These are phyloP conservation scores for Alnus glutinosa DNA, from an alignment of 306 rosid genomes.

Conservation along the genomic window DNA sequence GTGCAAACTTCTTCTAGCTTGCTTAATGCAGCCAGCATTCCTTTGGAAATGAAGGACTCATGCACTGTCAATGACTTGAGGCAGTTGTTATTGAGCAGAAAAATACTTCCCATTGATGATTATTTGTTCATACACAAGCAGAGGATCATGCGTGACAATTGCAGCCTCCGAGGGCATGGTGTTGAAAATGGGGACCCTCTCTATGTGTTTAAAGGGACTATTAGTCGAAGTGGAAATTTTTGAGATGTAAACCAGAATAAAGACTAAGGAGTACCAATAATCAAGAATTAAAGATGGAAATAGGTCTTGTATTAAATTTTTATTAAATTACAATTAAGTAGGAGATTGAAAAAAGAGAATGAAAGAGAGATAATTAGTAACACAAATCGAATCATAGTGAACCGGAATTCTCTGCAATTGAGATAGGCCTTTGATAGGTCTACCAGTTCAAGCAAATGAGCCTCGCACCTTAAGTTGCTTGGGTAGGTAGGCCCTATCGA, in stretches of 20 bases:
- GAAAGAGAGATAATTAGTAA: conserved; percentile 1
- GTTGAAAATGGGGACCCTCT: conserved; percentile 80
- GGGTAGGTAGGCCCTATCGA: no score
- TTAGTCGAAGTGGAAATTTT: conserved; percentile 37
- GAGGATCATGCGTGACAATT: conserved; percentile 77
- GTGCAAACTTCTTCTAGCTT: conserved; percentile 82
- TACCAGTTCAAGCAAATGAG: no score
- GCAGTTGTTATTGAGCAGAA: conserved; percentile 54
- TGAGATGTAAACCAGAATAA: neutral
- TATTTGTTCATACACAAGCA: conserved; percentile 87
- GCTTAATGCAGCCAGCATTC: conserved; percentile 71
- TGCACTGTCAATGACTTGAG: conserved; percentile 63
- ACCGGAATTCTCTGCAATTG: no score
- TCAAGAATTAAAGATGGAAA: neutral
- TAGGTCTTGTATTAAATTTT: neutral
- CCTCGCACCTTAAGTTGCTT: no score
- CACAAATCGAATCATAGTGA: conserved; percentile 4
- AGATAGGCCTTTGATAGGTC: no score
- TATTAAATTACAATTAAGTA: neutral
- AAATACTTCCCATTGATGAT: conserved; percentile 62
- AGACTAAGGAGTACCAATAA: no score
- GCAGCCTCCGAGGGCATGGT: conserved; percentile 86
- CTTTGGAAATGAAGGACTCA: conserved; percentile 64
- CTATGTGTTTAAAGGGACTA: conserved; percentile 73
- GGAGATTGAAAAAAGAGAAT: neutral